These are phyloP conservation scores for Mucor irregularis DNA, from an alignment of 371 early-diverging fungal genomes.

Conservation along the genomic window DNA sequence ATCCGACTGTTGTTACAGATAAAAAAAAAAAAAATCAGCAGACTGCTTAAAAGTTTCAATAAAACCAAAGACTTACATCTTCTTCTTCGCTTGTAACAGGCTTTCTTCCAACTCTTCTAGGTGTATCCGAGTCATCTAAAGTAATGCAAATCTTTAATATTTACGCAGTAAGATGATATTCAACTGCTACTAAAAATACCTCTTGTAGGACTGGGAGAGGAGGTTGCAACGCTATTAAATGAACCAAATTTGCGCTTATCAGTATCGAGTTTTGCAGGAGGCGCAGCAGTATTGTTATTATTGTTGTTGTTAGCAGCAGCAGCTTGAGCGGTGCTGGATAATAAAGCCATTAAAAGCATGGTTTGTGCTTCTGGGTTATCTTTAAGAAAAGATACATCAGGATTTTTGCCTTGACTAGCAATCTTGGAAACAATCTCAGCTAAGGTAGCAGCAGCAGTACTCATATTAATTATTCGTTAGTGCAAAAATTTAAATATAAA, in stretches of 20 bases:
- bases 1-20: conserved; percentile 14
- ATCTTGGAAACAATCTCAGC: conserved; percentile 22
- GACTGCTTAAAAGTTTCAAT: background rate
- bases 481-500: too few relatives aligned
- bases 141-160: background rate
- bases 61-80: conserved; percentile 6
- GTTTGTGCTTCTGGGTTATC: conserved; percentile 29
- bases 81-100: conserved; percentile 28
- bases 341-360: conserved; percentile 20
- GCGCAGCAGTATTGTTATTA: background rate
- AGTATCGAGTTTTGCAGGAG: background rate
- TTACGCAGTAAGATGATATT: background rate
- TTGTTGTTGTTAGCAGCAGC: background rate
- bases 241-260: conserved; percentile 18
- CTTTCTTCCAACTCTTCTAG: conserved; percentile 26
- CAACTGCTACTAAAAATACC: too few relatives aligned
- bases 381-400: conserved; percentile 24
- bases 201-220: conserved; percentile 5
- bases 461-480: too few relatives aligned
- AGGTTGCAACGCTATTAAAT: background rate
- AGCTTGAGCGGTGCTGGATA: conserved; percentile 6
- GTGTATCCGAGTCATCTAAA: background rate
- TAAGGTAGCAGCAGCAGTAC: conserved; percentile 11
- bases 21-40: background rate
- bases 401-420: conserved; percentile 18